These are phyloP conservation scores for Talaromyces sp. DNA, from an alignment of 2,329 filamentous ascomycete species.

Conservation along the genomic window DNA sequence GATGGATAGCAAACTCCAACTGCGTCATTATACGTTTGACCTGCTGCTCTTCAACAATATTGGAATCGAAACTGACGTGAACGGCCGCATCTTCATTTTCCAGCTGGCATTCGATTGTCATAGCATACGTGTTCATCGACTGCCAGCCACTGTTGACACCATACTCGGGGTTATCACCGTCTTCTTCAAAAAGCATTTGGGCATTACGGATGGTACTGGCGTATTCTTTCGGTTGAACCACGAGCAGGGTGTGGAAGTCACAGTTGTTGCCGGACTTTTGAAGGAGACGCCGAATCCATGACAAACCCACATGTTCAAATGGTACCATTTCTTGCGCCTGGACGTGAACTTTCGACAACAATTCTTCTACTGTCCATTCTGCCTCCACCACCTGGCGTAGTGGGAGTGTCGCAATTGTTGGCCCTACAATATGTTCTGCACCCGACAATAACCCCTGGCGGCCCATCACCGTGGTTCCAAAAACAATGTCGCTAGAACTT, in stretches of 20 bases:
- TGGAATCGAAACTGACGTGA: constrained; percentile 3
- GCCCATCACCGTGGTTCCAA: constrained; percentile 4
- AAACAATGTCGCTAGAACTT: constrained; percentile 1
- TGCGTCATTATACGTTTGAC: constrained; percentile 3
- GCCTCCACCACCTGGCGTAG: neutral
- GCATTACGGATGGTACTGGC: neutral
- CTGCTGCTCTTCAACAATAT: neutral
- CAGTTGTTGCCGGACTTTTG: neutral
- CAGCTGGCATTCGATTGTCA: constrained; percentile 1
- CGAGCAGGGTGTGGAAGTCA: constrained; percentile 1
- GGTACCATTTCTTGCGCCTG: constrained; percentile 47
- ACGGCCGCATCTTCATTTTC: neutral
- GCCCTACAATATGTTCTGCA: constrained; percentile 1
- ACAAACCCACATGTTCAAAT: constrained; percentile 4
- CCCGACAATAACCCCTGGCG: neutral
- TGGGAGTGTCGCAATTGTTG: neutral
- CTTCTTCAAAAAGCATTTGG: neutral
- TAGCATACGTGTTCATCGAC: constrained; percentile 4
- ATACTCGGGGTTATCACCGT: neutral
- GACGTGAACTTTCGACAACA: neutral
- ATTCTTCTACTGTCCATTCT: neutral
- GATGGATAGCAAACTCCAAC: constrained; percentile 3
- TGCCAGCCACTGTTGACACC: neutral
- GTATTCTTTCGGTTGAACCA: neutral
- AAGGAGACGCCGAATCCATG: constrained; percentile 1